Evolutionary conservation across 768 basidiomycete species (phyloP).

Genomic region (Rhodotorula kratochvilovae): DNA sequence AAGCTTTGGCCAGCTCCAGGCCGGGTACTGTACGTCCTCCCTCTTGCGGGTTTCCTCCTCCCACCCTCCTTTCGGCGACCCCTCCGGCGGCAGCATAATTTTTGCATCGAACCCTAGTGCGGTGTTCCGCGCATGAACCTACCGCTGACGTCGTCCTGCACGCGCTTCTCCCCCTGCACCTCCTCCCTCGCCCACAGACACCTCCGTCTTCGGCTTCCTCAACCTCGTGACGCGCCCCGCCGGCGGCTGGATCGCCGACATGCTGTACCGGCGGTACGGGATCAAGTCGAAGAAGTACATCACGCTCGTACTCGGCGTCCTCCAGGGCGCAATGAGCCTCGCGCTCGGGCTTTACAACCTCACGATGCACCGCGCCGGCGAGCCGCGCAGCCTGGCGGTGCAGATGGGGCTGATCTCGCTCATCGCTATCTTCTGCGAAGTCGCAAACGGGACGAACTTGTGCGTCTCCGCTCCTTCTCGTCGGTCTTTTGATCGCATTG

Average conservation of each 20-base stretch:
- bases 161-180: slow-evolving; percentile 39
- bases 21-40: slow-evolving; percentile 51
- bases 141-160: too few relatives aligned
- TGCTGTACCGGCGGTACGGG: slow-evolving; percentile 49
- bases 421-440: slow-evolving; percentile 50
- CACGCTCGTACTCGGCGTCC: slow-evolving; percentile 51
- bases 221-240: slow-evolving; percentile 56
- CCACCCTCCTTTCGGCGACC: too few relatives aligned
- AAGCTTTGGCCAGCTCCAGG: slow-evolving; percentile 54
- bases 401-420: slow-evolving; percentile 38
- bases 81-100: too few relatives aligned
- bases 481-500: too few relatives aligned
- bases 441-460: slow-evolving; percentile 56
- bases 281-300: slow-evolving; percentile 54
- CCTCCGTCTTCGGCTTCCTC: slow-evolving; percentile 52
- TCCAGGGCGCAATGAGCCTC: slow-evolving; percentile 53
- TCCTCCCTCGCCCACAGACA: slow-evolving; percentile 20
- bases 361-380: neutral
- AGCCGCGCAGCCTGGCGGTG: slow-evolving; percentile 17
- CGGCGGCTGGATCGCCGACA: slow-evolving; percentile 55
- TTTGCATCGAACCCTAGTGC: too few relatives aligned
- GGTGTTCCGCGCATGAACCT: too few relatives aligned
- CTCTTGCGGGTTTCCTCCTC: too few relatives aligned
- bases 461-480: neutral
- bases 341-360: slow-evolving; percentile 50